phyloP scores from a whole-genome alignment of 495 filamentous ascomycete genomes.

The Aspergillus conjunctus region DNA sequence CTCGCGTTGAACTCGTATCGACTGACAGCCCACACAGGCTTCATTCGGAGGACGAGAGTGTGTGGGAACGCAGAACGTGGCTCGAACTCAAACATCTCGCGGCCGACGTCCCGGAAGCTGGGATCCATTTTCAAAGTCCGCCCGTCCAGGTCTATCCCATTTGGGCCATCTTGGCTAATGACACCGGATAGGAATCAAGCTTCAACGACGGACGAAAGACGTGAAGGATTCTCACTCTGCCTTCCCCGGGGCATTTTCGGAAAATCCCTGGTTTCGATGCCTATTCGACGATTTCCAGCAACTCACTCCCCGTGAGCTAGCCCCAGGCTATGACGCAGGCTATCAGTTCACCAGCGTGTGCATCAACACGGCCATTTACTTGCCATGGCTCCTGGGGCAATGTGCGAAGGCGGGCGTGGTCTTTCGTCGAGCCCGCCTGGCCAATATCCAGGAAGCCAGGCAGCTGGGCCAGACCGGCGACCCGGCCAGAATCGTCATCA shows the following conservation, averaged over 20 bases:
- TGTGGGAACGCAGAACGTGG: conserved; percentile 66
- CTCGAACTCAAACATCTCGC: conserved; percentile 59
- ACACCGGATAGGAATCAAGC: conserved; percentile 53
- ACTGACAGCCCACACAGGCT: background rate
- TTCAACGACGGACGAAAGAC: conserved; percentile 35
- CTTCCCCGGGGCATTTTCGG: no score
- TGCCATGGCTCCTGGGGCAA: conserved; percentile 77
- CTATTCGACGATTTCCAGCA: conserved; percentile 32
- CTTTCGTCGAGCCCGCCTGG: conserved; percentile 59
- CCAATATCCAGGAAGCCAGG: conserved; percentile 67
- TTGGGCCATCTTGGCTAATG: background rate
- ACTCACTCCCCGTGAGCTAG: conserved; percentile 52
- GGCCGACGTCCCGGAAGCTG: conserved; percentile 70
- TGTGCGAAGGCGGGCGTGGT: conserved; percentile 70
- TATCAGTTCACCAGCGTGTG: conserved; percentile 81
- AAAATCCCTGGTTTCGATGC: no score
- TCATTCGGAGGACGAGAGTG: background rate
- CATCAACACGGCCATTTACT: conserved; percentile 87
- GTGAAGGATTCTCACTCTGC: no score
- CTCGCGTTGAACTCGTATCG: background rate
- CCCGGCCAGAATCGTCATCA: conserved; percentile 67
- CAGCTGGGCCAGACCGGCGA: conserved; percentile 47
- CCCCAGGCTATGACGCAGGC: conserved; percentile 63
- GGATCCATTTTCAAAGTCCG: conserved; percentile 83
- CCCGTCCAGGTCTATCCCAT: conserved; percentile 16